Evolutionary conservation across 371 early-diverging fungal species (phyloP).

Genomic region (Phascolomyces articulosus): DNA sequence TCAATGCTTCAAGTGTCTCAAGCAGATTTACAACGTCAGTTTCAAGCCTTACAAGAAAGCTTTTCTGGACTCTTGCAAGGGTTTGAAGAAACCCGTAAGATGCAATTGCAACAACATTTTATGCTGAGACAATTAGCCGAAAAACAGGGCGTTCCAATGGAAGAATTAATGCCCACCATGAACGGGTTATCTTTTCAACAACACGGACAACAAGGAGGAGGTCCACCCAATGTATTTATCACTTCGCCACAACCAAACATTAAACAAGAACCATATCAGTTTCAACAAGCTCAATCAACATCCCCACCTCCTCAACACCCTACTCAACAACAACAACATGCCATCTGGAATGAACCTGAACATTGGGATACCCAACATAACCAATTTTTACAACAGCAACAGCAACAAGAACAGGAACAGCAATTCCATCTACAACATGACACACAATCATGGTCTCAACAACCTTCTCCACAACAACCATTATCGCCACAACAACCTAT

Average conservation of each 20-base stretch:
- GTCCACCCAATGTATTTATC: constrained; percentile 7
- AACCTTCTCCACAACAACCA: neutral
- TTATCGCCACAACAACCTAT: neutral
- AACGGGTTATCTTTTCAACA: neutral
- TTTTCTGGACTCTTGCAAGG: constrained; percentile 68
- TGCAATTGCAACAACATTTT: constrained; percentile 60
- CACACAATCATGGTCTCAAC: neutral
- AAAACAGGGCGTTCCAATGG: constrained; percentile 16
- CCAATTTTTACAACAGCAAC: neutral
- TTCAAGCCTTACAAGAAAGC: constrained; percentile 64
- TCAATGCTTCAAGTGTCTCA: constrained; percentile 74
- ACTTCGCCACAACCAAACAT: constrained; percentile 12
- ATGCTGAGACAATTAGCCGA: constrained; percentile 37
- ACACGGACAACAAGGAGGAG: neutral
- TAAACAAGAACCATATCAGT: constrained; percentile 2
- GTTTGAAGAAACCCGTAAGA: constrained; percentile 66
- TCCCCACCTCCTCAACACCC: neutral
- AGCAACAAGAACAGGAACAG: neutral
- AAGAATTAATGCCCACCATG: neutral
- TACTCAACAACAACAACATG: no score
- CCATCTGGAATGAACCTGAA: no score
- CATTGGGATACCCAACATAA: no score
- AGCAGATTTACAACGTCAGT: constrained; percentile 65
- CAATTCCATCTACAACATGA: neutral
- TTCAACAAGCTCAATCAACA: neutral